Base-by-base conservation (phyloP, 2,329 filamentous ascomycete species). In the Beauveria sp. region DNA sequence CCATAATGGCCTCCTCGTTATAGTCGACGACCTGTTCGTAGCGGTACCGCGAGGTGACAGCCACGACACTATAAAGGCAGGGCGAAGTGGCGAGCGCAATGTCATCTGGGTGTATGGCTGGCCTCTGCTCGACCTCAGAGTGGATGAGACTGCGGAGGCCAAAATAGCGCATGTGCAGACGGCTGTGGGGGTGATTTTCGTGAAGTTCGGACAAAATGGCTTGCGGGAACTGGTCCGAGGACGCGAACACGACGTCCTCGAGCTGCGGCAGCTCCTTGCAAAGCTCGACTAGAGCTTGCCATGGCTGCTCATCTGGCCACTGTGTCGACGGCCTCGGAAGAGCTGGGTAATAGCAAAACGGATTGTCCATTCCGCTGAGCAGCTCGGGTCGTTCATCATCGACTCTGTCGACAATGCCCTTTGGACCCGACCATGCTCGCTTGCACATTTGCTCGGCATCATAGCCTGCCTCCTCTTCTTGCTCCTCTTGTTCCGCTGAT, bases 21-120 rank as follows among this genome's bases (percentile, higher is more conserved):
- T 59, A 59, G 24, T 51, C 26, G 24, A 51, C 22, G 26, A 24
- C 57, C 34, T 22, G n/a, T 26, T 34, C 34, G 8, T 30, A 5
- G 24, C 47, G 47, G 48, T 53, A 43, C 16, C 1, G 22, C n/a
- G 30, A 20, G 26, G 57, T 59, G 22, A 37, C 9, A 6, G 41
- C 30, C 12, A 59, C 57, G n/a, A 59, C 26, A 22, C 57, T 59
- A 37, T 53, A 59, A n/a, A 59, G 57, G n/a, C 57, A 59, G 10
- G 57, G 57, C 10, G 57, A 59, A 18, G 47, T 52, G 34, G 57
- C 57, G 24, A 59, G 57, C 7, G 47, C 47, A 14, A 59, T n/a
- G 24, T 59, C 57, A 14, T 53, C 47, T 30, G 57, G 20, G 47
- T 53, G 46, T 26, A 59, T 37, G n/a, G 22, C 20, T 30, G 30